Conservation (phyloP, 1,139 yeast genomes). For the Candida pseudocylindracea region DNA sequence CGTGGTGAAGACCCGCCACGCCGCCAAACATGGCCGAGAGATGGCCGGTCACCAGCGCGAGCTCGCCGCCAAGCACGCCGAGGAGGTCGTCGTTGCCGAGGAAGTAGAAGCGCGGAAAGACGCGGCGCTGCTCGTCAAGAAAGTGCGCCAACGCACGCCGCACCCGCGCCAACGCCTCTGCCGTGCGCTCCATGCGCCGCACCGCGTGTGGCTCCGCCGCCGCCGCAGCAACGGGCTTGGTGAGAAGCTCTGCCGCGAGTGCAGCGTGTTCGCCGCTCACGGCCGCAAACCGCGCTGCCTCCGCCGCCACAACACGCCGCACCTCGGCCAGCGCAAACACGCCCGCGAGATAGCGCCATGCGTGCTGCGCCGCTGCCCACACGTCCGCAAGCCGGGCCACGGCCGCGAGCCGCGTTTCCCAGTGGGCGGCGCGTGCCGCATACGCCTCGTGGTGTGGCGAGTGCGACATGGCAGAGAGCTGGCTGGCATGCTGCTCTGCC, state of each 20-base stretch:
- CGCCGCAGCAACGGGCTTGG: conserved; percentile 29
- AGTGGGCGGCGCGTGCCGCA: conserved; percentile 29
- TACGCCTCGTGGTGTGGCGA: conserved; percentile 44
- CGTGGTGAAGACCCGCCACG: conserved; percentile 20
- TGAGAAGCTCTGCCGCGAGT: conserved; percentile 24
- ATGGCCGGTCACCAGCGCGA: conserved; percentile 30
- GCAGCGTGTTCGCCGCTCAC: too few species aligned
- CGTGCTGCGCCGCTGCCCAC: conserved; percentile 79
- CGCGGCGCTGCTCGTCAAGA: conserved; percentile 56
- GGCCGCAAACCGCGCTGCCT: conserved; percentile 31
- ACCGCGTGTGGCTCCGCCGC: conserved; percentile 24
- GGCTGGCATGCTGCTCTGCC: conserved; percentile 36
- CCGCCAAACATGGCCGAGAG: conserved; percentile 59
- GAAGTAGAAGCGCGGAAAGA: conserved; percentile 69
- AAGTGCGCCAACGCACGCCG: conserved; percentile 28
- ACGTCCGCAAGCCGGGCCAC: conserved; percentile 32
- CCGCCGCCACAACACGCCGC: conserved; percentile 41
- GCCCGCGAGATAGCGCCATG: conserved; percentile 75
- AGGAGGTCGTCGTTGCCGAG: conserved; percentile 80
- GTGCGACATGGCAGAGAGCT: conserved; percentile 47
- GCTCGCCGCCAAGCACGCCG: conserved; percentile 40
- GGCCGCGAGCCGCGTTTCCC: conserved; percentile 33
- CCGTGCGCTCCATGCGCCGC: conserved; percentile 38
- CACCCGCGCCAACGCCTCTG: conserved; percentile 15
- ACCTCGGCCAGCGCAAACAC: conserved; percentile 44